Base-by-base conservation (phyloP, 768 basidiomycete species). In the Boletus subparvulus region DNA sequence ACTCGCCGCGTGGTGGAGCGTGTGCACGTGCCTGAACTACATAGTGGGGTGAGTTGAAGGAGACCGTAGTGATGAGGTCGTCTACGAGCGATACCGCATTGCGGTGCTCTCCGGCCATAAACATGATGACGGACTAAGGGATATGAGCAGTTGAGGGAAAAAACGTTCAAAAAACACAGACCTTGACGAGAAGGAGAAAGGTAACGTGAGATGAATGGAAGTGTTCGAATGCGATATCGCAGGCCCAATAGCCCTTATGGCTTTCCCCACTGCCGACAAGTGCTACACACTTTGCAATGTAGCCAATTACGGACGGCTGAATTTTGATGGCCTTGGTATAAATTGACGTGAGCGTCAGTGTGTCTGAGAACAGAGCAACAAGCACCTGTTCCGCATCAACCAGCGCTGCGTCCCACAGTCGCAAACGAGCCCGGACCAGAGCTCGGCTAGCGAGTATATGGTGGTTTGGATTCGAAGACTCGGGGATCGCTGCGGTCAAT, bases 241-340 rank as follows among this genome's bases (percentile, higher is more conserved):
- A 58, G 14, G 30, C 12, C 6, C 44, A 49, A 50, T 26, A 46
- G 30, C 6, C 53, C 11, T 41, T 13, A 4, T 30, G 11, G 6
- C 5, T 47, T 35, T 36, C 6, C 0, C 48, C 53, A 11, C 36
- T 55, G 13, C 37, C 4, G 10, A 50, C 14, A 17, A 32, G 40
- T 11, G 55, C 41, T 10, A 47, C 8, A 24, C 55, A 47, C 30
- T 35, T 56, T 24, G 58, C 52, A 4, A 59, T 51, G 16, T 47
- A 26, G 3, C 53, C 58, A 30, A 59, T 50, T 19, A 40, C n/a
- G 9, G 58, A 59, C 1, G 36, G 45, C 10, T 42, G 48, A 1
- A 40, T 42, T 32, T 42, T 12, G 8, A 59, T 33, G 4, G 53
- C 50, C 58, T 59, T 39, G 37, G 6, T 4, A 2, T 39, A 8